Evolutionary conservation across 805 yeast genomes (phyloP), one percentile per base, ranked within the genome.

Genomic region (Saturnispora kantuleensis): DNA sequence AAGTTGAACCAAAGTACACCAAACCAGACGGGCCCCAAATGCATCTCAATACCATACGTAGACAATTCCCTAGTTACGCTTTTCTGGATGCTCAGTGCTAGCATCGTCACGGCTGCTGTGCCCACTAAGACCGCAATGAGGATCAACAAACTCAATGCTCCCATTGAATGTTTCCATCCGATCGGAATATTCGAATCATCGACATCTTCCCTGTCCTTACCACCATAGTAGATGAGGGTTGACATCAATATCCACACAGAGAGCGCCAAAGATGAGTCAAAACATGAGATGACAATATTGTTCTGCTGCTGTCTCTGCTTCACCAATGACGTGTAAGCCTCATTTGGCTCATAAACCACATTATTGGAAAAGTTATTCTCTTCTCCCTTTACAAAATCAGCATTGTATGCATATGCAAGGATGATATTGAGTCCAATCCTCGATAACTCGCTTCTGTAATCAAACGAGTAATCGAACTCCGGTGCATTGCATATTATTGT

Each of bases 351-450:
- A 29, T 43, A 43, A 17, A 43, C 35, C 5, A 48, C 43, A 30
- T 57, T 52, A n/a, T 40, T 26, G 3, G 44, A 32, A 13, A 38
- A 38, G 7, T 44, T 13, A 3, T 39, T 21, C 8, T 38, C 28
- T 18, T 43, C 31, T 11, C 18, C 35, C 5, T 6, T 18, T 5
- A 18, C 31, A 13, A 41, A 46, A n/a, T 47, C 35, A 1, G 48
- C 48, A 13, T 34, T 36, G 33, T 66, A 70, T 0, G 79, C 79
- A 52, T 76, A 77, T 3, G 73, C 73, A 43, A 72, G 56, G 6
- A 73, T 69, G 32, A 65, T 65, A 21, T 60, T 59, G 28, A 76
- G 58, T 3, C 76, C 74, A 17, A 68, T 62, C 0, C 56, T 47
- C 2, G 60, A 56, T 33, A 76, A 52, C 45, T 70, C 65, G 5